phyloP scores from a whole-genome alignment of 1,284 basidiomycete genomes.

The Gymnopus androsaceus region DNA sequence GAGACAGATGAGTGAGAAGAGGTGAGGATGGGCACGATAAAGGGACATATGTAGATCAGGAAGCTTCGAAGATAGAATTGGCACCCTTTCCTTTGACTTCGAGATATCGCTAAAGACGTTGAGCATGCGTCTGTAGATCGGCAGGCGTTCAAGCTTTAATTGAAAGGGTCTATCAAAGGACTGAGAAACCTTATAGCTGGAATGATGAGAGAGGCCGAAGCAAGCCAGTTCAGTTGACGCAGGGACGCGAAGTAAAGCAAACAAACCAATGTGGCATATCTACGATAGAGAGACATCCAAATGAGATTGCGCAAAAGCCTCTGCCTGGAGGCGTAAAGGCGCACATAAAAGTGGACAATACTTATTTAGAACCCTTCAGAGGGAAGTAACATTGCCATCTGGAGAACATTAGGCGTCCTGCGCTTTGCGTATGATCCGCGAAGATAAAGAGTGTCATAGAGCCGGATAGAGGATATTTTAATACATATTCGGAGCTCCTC shows the following conservation, averaged over 20 bases:
- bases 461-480: conserved; percentile 20
- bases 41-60: too few relatives aligned
- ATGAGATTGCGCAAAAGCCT: background rate
- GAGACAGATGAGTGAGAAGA: background rate
- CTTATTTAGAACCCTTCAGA: too few relatives aligned
- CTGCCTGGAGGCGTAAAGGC: background rate
- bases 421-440: conserved; percentile 1
- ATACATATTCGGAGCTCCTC: conserved; percentile 20
- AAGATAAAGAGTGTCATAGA: conserved; percentile 15
- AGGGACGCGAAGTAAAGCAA: too few relatives aligned
- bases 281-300: background rate
- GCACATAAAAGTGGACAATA: background rate
- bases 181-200: conserved; percentile 6
- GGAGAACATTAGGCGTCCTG: too few relatives aligned
- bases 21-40: background rate
- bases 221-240: conserved; percentile 7
- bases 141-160: background rate
- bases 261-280: too few relatives aligned
- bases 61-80: background rate
- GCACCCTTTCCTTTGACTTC: background rate
- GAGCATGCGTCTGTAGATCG: background rate
- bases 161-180: background rate
- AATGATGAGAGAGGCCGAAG: background rate
- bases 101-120: background rate
- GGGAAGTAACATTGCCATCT: too few relatives aligned